Conservation (phyloP, 2,329 filamentous ascomycete genomes). For the Fusarium keratoplasticum region DNA sequence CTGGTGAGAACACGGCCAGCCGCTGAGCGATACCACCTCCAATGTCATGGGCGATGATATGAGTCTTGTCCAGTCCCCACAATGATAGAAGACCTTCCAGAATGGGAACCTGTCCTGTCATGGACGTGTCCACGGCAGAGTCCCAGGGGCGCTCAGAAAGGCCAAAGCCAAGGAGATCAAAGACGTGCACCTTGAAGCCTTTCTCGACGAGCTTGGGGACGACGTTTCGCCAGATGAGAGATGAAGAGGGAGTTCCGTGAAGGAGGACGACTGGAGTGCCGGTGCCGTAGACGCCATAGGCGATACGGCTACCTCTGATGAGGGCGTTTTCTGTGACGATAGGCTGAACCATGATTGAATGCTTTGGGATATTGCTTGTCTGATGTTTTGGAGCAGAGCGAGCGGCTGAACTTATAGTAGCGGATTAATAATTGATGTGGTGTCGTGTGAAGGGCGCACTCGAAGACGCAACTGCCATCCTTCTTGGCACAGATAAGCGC, state of each 20-base stretch:
- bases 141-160: slow-evolving; percentile 48
- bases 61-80: slow-evolving; percentile 42
- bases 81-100: slow-evolving; percentile 42
- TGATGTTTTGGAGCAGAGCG: fast-evolving
- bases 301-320: slow-evolving; percentile 42
- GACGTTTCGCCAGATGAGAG: slow-evolving; percentile 50
- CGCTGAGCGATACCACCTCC: slow-evolving; percentile 48
- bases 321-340: slow-evolving; percentile 45
- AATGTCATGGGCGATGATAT: slow-evolving; percentile 48
- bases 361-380: not conserved
- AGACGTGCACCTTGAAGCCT: slow-evolving; percentile 44
- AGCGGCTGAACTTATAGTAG: slow-evolving; percentile 6
- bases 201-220: slow-evolving; percentile 35
- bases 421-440: slow-evolving; percentile 23
- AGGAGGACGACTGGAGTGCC: slow-evolving; percentile 46
- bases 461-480: not conserved
- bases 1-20: slow-evolving; percentile 38
- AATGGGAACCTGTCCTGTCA: slow-evolving; percentile 47
- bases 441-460: slow-evolving; percentile 37
- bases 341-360: slow-evolving; percentile 22
- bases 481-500: not conserved
- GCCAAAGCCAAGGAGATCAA: slow-evolving; percentile 49
- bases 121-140: slow-evolving; percentile 46
- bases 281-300: slow-evolving; percentile 44
- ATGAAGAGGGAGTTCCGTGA: slow-evolving; percentile 50